Evolutionary conservation across 768 basidiomycete species (phyloP), one percentile per base, ranked within the genome.

Genomic region (Phylloporus rhodoxanthus): DNA sequence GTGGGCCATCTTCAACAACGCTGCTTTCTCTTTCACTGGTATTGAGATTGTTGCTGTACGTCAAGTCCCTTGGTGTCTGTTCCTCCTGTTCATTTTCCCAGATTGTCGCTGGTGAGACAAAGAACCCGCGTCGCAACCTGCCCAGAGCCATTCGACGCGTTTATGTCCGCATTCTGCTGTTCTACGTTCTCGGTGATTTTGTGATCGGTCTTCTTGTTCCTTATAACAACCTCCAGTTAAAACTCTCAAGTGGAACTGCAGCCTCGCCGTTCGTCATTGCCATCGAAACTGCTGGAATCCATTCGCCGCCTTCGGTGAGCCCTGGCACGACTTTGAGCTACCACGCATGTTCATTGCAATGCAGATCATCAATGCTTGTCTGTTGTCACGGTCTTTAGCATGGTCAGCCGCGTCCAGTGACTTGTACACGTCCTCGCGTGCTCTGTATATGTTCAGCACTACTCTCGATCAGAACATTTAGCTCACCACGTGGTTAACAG

Each of bases 361-460:
- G 11, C 39, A 86, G 84, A 72, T 90, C 33, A 89, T 91, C 63
- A 91, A 90, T 60, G 87, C 85, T 3, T 82, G 80, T 64, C 74
- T 95, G 13, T 69, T 98, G 55, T n/a, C n/a, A n/a, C n/a, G n/a
- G n/a, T 90, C 87, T 33, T 90, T 91, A 3, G 92, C 93, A 5
- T 93, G 89, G 85, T 95, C 92, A 21, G 92, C 93, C 29, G 90
- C 88, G 5, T 85, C 84, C 20, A 87, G 85, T 64, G 91, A 95
- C 64, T 66, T 96, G 40, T 95, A 91, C 70, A 93, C 91, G 4
- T 85, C 85, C 40, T 92, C 91, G 15, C 82, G 88, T 47, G 87
- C 87, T 0, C 75, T 97, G 8, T 94, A 87, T 88, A 54, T 58
- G 84, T 73, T 28, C 19, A 15, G 5, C 8, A n/a, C 7, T 26